Percentiles rank a stretch among this genome's conserved stretches.
phyloP scores from a whole-genome alignment of 352 stramenopile genomes.

The Phytophthora fragariaefolia region DNA sequence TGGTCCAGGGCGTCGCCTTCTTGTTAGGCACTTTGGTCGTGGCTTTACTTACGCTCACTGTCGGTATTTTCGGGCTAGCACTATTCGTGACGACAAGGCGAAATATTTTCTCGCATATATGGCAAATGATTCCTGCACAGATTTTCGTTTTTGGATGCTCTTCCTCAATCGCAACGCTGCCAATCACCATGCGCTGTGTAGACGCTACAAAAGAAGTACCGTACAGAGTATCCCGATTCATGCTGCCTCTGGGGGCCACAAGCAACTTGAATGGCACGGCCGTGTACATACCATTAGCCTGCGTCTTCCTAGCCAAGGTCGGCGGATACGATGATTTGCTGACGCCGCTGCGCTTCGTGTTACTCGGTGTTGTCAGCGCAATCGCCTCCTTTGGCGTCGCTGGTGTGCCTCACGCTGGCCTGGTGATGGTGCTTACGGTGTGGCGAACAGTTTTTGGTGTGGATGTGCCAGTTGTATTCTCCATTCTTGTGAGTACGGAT shows the following conservation, averaged over 20 bases:
- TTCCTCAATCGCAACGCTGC: constrained; percentile 83
- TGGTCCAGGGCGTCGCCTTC: constrained; percentile 61
- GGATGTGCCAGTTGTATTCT: constrained; percentile 67
- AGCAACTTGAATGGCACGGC: constrained; percentile 80
- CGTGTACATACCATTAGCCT: constrained; percentile 76
- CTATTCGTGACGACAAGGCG: constrained; percentile 63
- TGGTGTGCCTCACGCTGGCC: constrained; percentile 70
- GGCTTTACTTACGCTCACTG: constrained; percentile 52
- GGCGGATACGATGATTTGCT: constrained; percentile 58
- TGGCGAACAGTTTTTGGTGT: constrained; percentile 74
- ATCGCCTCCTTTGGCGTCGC: constrained; percentile 78
- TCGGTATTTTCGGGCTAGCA: constrained; percentile 59
- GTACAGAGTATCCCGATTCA: constrained; percentile 61
- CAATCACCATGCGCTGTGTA: constrained; percentile 79
- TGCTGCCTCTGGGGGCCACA: constrained; percentile 71
- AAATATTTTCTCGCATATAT: constrained; percentile 76
- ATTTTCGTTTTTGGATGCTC: constrained; percentile 82
- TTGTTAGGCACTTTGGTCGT: constrained; percentile 54
- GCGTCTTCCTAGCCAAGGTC: constrained; percentile 78
- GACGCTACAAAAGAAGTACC: constrained; percentile 72
- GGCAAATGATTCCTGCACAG: constrained; percentile 72
- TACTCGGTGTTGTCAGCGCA: constrained; percentile 69
- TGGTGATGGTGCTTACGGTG: constrained; percentile 84
- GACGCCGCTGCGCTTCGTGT: constrained; percentile 62
- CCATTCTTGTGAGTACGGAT: constrained; percentile 70